phyloP scores from a whole-genome alignment of 345 rosid genomes.

The Linum usitatissimum region DNA sequence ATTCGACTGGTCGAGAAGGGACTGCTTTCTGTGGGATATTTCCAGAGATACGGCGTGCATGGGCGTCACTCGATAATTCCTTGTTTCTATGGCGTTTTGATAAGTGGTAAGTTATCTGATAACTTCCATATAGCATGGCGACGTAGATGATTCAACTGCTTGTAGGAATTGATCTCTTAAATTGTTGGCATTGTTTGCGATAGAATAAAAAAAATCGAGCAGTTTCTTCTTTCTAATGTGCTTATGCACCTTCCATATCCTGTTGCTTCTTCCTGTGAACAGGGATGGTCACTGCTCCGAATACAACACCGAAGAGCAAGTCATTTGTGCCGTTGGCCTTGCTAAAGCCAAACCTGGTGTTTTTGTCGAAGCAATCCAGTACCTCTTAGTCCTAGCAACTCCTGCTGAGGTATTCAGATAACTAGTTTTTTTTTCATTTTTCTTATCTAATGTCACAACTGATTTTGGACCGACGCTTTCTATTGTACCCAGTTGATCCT shows the following conservation, averaged over 20 bases:
- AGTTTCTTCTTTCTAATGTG: background rate
- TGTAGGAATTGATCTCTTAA: background rate
- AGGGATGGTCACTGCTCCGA: conserved; percentile 99
- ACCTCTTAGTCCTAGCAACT: conserved; percentile 77
- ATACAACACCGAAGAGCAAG: conserved; percentile 78
- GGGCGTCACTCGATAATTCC: conserved; percentile 95
- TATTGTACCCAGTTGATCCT: conserved; percentile 63
- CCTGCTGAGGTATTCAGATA: conserved; percentile 62
- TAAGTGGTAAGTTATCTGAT: conserved; percentile 44
- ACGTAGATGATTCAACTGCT: background rate
- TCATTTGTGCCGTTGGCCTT: conserved; percentile 89
- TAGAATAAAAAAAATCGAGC: no score
- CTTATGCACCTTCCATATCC: background rate
- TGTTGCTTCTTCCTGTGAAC: conserved; percentile 11
- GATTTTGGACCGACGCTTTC: background rate
- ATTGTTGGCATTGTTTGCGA: no score
- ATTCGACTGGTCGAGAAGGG: conserved; percentile 94
- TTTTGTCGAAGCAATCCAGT: conserved; percentile 89
- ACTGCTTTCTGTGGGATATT: conserved; percentile 92
- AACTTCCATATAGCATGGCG: background rate
- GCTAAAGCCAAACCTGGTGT: conserved; percentile 76
- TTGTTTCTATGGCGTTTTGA: conserved; percentile 94
- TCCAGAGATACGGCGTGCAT: conserved; percentile 83
- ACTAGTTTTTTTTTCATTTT: background rate
- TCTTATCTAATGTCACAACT: background rate